Evolutionary conservation across 2,329 filamentous ascomycete species (phyloP), one percentile per base, ranked within the genome.

Genomic region (Pseudocercospora macadamiae): DNA sequence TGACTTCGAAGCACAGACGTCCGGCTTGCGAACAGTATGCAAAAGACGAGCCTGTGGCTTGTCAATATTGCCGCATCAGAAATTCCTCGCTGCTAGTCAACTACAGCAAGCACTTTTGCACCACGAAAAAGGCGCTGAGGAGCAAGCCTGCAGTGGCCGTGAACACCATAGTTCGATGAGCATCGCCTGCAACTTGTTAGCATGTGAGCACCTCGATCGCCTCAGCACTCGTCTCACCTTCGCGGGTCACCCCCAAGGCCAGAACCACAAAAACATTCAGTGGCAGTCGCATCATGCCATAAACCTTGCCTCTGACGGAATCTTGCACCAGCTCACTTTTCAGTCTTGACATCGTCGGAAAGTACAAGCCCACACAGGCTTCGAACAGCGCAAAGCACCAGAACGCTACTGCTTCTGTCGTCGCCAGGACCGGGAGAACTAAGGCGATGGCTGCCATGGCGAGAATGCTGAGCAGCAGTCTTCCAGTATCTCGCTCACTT

Each of bases 301-400:
- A 87, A 14, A 86, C 76, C 42, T 78, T 79, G 2, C 80, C 82
- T 42, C 84, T 75, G 21, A 79, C 74, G 2, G 77, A 77, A 66
- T 87, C 83, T 1, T 82, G 78, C n/a, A 86, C 77, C 4, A 84
- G 71, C 34, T 75, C 73, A 5, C 81, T 80, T 70, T 86, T 86
- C 54, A 86, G 66, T 49, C 80, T 80, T 1, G 78, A 80, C 69
- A 85, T 82, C 57, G 77, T 79, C 0, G 84, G 84, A 65, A 78
- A 86, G 66, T 86, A 87, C 32, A 82, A 74, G 4, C 84, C 84
- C 19, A 86, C 79, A 66, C 82, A 84, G 9, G 76, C 73, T 67
- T 87, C 83, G 54, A 86, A 81, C 0, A 84, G 61, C 65, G 82
- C 84, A 66, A 87, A 84, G 6, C 77, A 76, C 79, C 80, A 84